Conservation (phyloP, 169 alveolate genomes). For the Amoebophrya sp. region DNA sequence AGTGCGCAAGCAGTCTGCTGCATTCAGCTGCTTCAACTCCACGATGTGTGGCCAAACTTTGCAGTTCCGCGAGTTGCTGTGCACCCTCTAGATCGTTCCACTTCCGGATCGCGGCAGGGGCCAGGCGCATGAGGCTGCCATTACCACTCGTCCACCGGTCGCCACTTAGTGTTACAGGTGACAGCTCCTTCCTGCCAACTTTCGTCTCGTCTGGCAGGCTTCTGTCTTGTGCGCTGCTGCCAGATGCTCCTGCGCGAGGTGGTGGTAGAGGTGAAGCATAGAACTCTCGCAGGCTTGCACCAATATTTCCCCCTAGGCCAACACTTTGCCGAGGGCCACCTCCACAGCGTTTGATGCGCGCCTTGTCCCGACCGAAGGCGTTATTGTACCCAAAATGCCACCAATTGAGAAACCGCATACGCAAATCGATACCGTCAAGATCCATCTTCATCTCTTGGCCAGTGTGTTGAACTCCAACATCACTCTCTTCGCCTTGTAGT, state of each 20-base stretch:
- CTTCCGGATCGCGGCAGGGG: conserved; percentile 3
- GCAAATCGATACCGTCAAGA: too few relatives aligned
- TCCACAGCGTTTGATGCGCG: not conserved
- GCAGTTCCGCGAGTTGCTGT: conserved; percentile 3
- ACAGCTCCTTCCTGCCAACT: not conserved
- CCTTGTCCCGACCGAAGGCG: conserved; percentile 29
- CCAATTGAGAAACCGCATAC: conserved; percentile 11
- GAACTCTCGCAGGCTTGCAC: conserved; percentile 31
- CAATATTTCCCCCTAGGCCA: conserved; percentile 15
- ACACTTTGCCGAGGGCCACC: not conserved
- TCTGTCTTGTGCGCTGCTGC: too few relatives aligned
- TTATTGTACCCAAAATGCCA: conserved; percentile 34
- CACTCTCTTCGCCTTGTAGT: too few relatives aligned
- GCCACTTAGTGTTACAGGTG: not conserved
- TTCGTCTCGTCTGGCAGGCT: too few relatives aligned
- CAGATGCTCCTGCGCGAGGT: too few relatives aligned
- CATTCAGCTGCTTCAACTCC: conserved; percentile 29
- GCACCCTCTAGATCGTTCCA: not conserved
- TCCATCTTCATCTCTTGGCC: too few relatives aligned
- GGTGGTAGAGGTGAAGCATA: too few relatives aligned
- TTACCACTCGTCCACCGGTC: not conserved
- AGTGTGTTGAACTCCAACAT: too few relatives aligned
- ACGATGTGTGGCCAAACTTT: not conserved
- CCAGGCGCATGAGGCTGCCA: conserved; percentile 29
- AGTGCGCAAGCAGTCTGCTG: not conserved